These are phyloP conservation scores for Termitomyces sp. DNA, from an alignment of 768 basidiomycete species.

Conservation along the genomic window DNA sequence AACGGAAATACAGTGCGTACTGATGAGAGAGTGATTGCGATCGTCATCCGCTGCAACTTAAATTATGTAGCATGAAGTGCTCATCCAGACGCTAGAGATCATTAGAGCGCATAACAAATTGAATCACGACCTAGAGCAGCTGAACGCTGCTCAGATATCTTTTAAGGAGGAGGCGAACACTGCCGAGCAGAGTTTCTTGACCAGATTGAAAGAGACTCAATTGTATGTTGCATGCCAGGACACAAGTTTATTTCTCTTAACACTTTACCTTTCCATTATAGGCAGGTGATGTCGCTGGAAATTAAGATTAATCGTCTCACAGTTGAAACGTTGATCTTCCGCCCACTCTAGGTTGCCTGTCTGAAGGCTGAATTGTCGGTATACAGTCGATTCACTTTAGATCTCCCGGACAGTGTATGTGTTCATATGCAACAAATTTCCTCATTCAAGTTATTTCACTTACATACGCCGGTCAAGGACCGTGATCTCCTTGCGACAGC, in stretches of 20 bases:
- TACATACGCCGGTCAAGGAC: slow-evolving; percentile 39
- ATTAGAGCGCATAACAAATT: neutral
- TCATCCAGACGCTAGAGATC: neutral
- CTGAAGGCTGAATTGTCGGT: neutral
- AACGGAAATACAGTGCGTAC: slow-evolving; percentile 1
- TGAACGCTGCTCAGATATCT: neutral
- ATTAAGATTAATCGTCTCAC: neutral
- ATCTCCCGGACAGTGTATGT: neutral
- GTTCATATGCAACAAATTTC: neutral
- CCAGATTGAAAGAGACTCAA: neutral
- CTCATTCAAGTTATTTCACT: neutral
- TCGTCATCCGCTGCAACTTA: neutral
- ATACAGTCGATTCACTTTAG: neutral
- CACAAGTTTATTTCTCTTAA: neutral
- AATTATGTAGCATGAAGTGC: neutral
- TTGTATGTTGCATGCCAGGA: neutral
- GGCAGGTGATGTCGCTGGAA: neutral
- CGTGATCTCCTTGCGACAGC: slow-evolving; percentile 53
- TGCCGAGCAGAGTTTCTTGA: neutral
- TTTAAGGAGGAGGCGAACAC: neutral
- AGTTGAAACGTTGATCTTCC: neutral
- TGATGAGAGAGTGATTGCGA: neutral
- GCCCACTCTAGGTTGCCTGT: neutral
- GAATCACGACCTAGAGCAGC: neutral
- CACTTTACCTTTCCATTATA: neutral